Conservation (phyloP, 306 rosid species). For the Canavalia ensiformis region DNA sequence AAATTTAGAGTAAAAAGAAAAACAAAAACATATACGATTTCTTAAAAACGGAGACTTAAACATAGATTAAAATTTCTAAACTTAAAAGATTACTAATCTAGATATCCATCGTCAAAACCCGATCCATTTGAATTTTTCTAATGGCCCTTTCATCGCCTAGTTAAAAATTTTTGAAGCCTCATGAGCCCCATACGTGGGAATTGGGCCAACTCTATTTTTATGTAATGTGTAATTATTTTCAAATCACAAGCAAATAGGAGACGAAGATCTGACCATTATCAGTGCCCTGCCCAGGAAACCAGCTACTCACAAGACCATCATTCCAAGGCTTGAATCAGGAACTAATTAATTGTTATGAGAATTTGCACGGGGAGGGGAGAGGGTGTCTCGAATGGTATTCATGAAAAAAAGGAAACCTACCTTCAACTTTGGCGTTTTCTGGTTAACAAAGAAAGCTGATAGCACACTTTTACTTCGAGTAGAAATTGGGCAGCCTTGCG, state of each 20-base stretch:
- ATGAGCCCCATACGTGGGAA: too few relatives aligned
- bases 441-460: slow-evolving; percentile 89
- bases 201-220: too few relatives aligned
- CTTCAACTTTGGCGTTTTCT: slow-evolving; percentile 68
- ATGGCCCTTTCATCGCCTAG: too few relatives aligned
- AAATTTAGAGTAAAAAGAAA: too few relatives aligned
- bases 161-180: too few relatives aligned
- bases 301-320: slow-evolving; percentile 60
- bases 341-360: slow-evolving; percentile 28
- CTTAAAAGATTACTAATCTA: too few relatives aligned
- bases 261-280: slow-evolving; percentile 49
- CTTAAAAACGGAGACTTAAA: too few relatives aligned
- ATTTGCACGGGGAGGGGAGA: background rate
- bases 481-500: slow-evolving; percentile 62
- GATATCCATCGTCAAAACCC: too few relatives aligned
- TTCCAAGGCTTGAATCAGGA: slow-evolving; percentile 54
- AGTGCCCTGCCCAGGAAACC: slow-evolving; percentile 12
- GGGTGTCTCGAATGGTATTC: slow-evolving; percentile 46
- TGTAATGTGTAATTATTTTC: too few relatives aligned
- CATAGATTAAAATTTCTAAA: too few relatives aligned
- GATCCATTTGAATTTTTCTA: too few relatives aligned
- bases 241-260: slow-evolving; percentile 26
- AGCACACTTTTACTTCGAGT: slow-evolving; percentile 92
- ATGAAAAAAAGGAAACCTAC: slow-evolving; percentile 61
- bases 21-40: too few relatives aligned